Base-by-base conservation (phyloP, 257 asterid species). In the Thymus quinquecostatus region DNA sequence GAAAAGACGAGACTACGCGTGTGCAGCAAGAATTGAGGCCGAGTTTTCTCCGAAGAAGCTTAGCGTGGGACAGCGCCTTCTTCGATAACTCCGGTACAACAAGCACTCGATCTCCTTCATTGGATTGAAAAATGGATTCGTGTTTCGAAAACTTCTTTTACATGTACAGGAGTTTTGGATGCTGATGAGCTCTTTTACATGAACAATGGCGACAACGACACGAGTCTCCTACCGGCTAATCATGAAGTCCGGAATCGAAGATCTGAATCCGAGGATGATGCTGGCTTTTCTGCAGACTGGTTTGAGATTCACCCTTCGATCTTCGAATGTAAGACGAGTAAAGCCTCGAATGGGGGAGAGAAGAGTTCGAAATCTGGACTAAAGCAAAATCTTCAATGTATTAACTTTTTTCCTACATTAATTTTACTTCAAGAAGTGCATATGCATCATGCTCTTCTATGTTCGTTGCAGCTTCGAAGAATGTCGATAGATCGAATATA, bases 21-120 rank as follows among this genome's bases (percentile, higher is more conserved):
- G 2, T 2, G 3, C 63, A 21, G 41, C 41, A 64, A 67, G 66
- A 78, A 36, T 70, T 71, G 6, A 75, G 88, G 51, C 89, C 88
- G 32, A 89, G 90, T 82, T 85, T 71, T 76, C 56, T 80, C 33
- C 79, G 96, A 64, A 81, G 72, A 77, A 91, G 96, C 80, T 70
- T 87, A 51, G 96, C 96, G 47, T 91, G 97, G 97, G 89, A 91
- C 63, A 77, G 55, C 51, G 90, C 94, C 29, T 91, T 91, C 65
- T 82, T 75, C 78, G 75, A 81, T 49, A 75, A 80, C 71, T 83
- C 88, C 4, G 96, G 96, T 87, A 61, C 7, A 21, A 21, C 21
- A 21, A 21, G 21, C 21, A 21, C 21, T 21, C 21, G 21, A 21
- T 21, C 21, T 21, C 21, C 21, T 21, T 21, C 21, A 0, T 21